Conservation (phyloP, 2,329 filamentous ascomycete species). For the Rhinocladiella mackenziei region DNA sequence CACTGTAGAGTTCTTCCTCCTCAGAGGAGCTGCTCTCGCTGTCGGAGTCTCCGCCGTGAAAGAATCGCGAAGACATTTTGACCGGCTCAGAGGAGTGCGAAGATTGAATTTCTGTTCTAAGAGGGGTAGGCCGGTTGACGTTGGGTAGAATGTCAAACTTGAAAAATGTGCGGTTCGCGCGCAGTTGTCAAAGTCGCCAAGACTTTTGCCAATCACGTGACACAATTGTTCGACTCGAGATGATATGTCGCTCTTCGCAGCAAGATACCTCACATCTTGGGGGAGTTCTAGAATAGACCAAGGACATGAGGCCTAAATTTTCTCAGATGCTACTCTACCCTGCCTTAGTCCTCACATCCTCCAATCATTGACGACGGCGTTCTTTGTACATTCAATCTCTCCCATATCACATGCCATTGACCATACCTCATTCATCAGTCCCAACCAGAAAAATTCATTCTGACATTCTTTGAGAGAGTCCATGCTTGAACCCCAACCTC, state of each 20-base stretch:
- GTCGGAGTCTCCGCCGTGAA: slow-evolving; percentile 92
- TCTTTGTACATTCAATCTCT: neutral
- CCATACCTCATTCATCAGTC: too few relatives aligned
- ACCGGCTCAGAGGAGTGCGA: slow-evolving; percentile 18
- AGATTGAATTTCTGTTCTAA: neutral
- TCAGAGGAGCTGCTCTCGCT: slow-evolving; percentile 88
- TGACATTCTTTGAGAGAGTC: too few relatives aligned
- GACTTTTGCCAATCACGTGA: too few relatives aligned
- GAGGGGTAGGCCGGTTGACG: neutral
- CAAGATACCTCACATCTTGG: too few relatives aligned
- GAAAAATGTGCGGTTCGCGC: too few relatives aligned
- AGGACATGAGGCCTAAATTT: neutral
- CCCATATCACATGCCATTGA: too few relatives aligned
- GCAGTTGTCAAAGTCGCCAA: too few relatives aligned
- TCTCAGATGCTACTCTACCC: neutral
- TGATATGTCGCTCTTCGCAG: too few relatives aligned
- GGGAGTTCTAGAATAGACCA: too few relatives aligned
- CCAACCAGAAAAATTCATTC: too few relatives aligned
- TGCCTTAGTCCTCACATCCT: neutral
- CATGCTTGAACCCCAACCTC: too few relatives aligned
- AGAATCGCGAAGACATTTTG: slow-evolving; percentile 96
- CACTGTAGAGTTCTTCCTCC: slow-evolving; percentile 91
- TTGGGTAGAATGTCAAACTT: neutral
- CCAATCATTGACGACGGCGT: neutral
- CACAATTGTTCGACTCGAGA: too few relatives aligned